phyloP scores from a whole-genome alignment of 148 eudicot genomes.

The Vaccinium myrtillus region DNA sequence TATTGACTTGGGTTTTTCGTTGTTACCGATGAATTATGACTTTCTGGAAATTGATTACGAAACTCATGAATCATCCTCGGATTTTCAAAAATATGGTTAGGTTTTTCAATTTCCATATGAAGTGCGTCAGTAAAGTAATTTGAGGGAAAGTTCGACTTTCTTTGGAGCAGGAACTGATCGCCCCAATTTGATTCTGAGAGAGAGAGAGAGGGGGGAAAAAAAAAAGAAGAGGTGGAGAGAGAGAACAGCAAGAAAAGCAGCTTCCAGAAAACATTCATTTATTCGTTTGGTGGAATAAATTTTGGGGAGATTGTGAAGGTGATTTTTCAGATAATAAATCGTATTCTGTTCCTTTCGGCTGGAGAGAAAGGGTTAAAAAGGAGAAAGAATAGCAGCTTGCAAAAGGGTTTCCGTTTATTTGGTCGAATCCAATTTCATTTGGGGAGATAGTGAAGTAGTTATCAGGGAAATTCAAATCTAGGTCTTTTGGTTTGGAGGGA shows the following conservation, averaged over 20 bases:
- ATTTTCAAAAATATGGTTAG: neutral
- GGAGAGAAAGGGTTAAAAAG: neutral
- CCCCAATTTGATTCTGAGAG: neutral
- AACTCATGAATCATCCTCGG: neutral
- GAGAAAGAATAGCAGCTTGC: neutral
- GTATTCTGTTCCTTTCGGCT: neutral
- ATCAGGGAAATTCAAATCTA: neutral
- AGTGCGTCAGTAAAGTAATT: neutral
- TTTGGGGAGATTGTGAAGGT: neutral
- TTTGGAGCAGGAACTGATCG: slow-evolving; percentile 5
- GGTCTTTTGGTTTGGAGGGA: too few relatives aligned
- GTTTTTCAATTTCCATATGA: neutral
- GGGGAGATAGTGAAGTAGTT: neutral
- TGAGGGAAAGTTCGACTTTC: slow-evolving; percentile 8
- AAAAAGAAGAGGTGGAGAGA: neutral
- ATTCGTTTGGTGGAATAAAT: neutral
- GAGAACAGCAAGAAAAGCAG: slow-evolving; percentile 11
- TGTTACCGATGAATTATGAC: neutral
- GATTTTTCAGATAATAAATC: neutral
- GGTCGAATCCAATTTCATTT: neutral
- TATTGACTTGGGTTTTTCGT: neutral
- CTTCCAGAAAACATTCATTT: neutral
- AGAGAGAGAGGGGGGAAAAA: slow-evolving; percentile 21
- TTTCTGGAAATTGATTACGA: neutral
- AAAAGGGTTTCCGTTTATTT: neutral